These are phyloP conservation scores for Candida mesenterica DNA, from an alignment of 1,139 yeast genomes.

Conservation along the genomic window DNA sequence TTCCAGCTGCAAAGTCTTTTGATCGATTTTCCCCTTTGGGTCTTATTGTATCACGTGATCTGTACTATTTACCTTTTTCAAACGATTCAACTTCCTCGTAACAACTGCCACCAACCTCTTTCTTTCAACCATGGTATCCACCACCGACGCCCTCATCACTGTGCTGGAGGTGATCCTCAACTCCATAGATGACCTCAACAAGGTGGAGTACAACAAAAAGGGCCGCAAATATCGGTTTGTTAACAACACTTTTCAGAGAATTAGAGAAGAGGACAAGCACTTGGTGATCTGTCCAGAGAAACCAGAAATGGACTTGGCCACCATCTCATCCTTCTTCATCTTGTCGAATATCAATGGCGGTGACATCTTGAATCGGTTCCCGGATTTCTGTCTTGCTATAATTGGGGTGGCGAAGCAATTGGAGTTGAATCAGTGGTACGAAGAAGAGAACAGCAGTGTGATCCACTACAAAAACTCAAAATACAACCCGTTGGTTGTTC, in stretches of 20 bases:
- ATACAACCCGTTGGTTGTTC: conserved; percentile 27
- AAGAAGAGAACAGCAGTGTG: conserved; percentile 45
- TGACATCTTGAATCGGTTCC: conserved; percentile 31
- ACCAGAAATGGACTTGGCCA: conserved; percentile 33
- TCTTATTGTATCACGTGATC: too few species aligned
- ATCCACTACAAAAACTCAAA: conserved; percentile 34
- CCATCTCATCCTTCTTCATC: conserved; percentile 45
- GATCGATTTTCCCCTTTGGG: too few species aligned
- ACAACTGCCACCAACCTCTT: too few species aligned
- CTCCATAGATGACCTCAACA: conserved; percentile 29
- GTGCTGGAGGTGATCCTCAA: conserved; percentile 22
- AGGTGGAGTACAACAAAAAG: conserved; percentile 46
- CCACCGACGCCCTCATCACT: conserved; percentile 20
- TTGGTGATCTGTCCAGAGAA: conserved; percentile 42
- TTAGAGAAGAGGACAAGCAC: conserved; percentile 52
- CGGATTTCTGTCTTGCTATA: conserved; percentile 48
- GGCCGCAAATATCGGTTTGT: conserved; percentile 54
- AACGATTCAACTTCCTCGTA: too few species aligned
- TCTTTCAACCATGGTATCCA: conserved; percentile 10
- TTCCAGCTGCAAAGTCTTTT: too few species aligned
- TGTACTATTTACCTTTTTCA: too few species aligned
- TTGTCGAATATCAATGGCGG: conserved; percentile 37
- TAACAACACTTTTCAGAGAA: conserved; percentile 48
- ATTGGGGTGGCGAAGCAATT: conserved; percentile 51
- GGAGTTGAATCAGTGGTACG: conserved; percentile 52